Base-by-base conservation (phyloP, 2,329 filamentous ascomycete species). In the Hymenoscyphus infarciens region DNA sequence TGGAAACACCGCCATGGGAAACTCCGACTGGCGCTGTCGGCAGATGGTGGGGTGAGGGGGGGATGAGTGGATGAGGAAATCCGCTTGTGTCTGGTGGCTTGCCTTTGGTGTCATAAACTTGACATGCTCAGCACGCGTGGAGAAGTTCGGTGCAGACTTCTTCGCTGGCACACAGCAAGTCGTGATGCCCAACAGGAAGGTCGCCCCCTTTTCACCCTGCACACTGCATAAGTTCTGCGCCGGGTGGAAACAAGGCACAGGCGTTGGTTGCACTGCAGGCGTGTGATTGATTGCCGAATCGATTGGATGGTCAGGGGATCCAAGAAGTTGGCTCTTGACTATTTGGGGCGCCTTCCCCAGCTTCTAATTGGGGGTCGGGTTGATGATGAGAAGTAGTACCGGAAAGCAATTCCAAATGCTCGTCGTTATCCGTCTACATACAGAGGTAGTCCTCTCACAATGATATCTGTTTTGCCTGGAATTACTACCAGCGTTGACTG, bases 1-100 rank as follows among this genome's bases (percentile, higher is more conserved):
- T 31, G 29, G 11, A 59, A 38, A 61, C 53, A 57, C 56, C 42
- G 27, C 27, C 33, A 35, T 61, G 62, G 60, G n/a, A 60, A 56
- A 33, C 60, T 62, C 64, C 62, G 52, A 61, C 62, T 61, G 64
- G 61, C 39, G 19, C 27, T 61, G 38, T 52, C 11, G 39, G 25
- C 19, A 35, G 16, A 56, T 59, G 45, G 45, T 54, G 56, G 58
- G 58, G 58, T 39, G 42, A 49, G n/a, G 19, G 16, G 39, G n/a
- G 16, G 15, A n/a, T 6, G 39, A 42, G 16, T 16, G 39, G 39
- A 7, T n/a, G n/a, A n/a, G n/a, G n/a, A n/a, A 42, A 42, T 42
- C 39, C 39, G 39, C 15, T n/a, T 15, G 39, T 42, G n/a, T 6
- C 15, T n/a, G 39, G 39, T 42, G 39, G 39, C 39, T 42, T 25